phyloP scores from a whole-genome alignment of 2,329 filamentous ascomycete species.

The Cytospora chrysosperma region DNA sequence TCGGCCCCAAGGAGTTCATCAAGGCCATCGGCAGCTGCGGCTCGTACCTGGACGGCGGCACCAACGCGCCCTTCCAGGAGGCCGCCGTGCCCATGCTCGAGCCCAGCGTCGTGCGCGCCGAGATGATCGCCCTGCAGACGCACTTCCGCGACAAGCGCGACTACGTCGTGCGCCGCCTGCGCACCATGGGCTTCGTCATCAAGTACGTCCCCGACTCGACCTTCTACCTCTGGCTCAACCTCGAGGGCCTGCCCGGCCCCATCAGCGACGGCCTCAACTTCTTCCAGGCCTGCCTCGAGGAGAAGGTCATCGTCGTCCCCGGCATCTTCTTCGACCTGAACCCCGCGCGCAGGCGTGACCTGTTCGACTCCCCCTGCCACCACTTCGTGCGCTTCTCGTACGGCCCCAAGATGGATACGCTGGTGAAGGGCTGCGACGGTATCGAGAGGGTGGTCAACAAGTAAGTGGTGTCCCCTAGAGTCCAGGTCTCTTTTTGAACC shows the following conservation, averaged over 20 bases:
- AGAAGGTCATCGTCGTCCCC: constrained; percentile 95
- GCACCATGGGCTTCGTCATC: constrained; percentile 83
- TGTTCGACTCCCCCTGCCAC: constrained; percentile 94
- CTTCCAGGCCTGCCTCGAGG: constrained; percentile 88
- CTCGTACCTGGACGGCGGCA: constrained; percentile 90
- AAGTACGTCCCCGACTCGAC: constrained; percentile 84
- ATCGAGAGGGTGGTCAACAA: constrained; percentile 80
- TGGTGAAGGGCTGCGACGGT: constrained; percentile 77
- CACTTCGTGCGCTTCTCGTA: constrained; percentile 86
- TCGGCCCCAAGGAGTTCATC: constrained; percentile 95
- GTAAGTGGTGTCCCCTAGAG: constrained; percentile 42
- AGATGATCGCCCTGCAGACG: constrained; percentile 85
- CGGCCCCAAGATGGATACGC: constrained; percentile 75
- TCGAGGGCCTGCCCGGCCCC: constrained; percentile 67
- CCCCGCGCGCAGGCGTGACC: constrained; percentile 80
- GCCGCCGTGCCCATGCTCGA: constrained; percentile 93
- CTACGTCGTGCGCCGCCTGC: constrained; percentile 77
- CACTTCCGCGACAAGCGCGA: constrained; percentile 94
- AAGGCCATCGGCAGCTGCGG: constrained; percentile 89
- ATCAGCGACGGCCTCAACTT: constrained; percentile 95
- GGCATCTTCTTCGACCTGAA: constrained; percentile 99
- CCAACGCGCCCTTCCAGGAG: constrained; percentile 90
- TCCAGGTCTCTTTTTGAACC: not conserved
- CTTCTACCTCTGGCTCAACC: constrained; percentile 82
- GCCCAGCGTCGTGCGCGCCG: constrained; percentile 71